A percentile compares a stretch with the other conserved stretches of the same genome.
phyloP scores from a whole-genome alignment of 805 yeast species.

The Barnettozyma vustinii region DNA sequence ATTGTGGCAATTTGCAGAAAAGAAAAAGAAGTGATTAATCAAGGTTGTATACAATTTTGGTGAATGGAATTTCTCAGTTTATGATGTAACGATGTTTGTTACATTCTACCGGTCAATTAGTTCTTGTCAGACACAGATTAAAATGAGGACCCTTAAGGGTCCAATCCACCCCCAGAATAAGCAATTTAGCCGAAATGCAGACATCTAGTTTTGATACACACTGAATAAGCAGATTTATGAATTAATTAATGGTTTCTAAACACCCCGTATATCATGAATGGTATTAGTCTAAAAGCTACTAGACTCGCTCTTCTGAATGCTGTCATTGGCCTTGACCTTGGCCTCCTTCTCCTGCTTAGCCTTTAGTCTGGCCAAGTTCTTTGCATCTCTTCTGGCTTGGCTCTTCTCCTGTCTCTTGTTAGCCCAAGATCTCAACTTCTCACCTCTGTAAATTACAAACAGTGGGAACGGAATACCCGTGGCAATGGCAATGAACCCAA shows the following conservation, averaged over 20 bases:
- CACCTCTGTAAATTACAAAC: constrained; percentile 52
- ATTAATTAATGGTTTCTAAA: too few relatives aligned
- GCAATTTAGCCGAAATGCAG: too few relatives aligned
- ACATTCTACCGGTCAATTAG: too few relatives aligned
- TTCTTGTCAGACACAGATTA: too few relatives aligned
- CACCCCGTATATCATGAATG: too few relatives aligned
- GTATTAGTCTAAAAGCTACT: background rate
- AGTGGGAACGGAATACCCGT: constrained; percentile 68
- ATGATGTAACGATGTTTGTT: background rate
- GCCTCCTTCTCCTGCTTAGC: constrained; percentile 9
- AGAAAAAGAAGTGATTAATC: too few relatives aligned
- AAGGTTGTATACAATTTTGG: too few relatives aligned
- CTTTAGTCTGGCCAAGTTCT: constrained; percentile 32
- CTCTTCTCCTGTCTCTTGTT: constrained; percentile 42
- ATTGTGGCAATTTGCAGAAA: background rate
- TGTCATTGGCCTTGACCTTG: background rate
- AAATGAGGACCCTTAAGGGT: too few relatives aligned
- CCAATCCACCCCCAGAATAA: too few relatives aligned
- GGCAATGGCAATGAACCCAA: constrained; percentile 50
- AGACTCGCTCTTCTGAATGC: background rate
- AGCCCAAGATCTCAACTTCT: constrained; percentile 52
- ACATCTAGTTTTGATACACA: too few relatives aligned
- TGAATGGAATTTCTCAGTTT: background rate
- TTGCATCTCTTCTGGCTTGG: constrained; percentile 42
- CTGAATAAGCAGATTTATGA: too few relatives aligned